Conservation (phyloP, 2,329 filamentous ascomycete species). For the Botrytis fragariae region DNA sequence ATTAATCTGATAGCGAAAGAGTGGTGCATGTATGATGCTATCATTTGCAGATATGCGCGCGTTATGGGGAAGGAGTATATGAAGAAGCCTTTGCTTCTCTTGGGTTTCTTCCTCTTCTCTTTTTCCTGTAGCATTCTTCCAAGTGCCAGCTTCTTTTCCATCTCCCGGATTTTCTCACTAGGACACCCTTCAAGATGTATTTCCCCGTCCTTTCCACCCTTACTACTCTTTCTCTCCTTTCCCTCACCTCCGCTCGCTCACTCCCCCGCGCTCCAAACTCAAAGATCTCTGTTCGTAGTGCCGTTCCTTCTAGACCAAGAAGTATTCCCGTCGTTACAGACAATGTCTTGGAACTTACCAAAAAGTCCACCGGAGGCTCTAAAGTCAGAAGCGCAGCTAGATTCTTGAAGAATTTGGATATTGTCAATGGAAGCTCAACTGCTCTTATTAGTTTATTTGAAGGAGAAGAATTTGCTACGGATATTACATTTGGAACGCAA, state of each 20-base stretch:
- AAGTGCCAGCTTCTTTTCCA: background rate
- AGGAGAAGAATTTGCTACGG: conserved; percentile 19
- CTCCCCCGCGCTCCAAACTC: background rate
- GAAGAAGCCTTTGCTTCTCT: background rate
- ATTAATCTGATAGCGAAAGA: background rate
- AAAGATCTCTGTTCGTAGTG: background rate
- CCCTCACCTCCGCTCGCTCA: background rate
- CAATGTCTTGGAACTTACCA: conserved; percentile 15
- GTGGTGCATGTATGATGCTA: background rate
- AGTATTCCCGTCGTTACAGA: conserved; percentile 7
- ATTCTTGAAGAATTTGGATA: conserved; percentile 3
- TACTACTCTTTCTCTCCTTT: conserved; percentile 1
- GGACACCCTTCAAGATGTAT: background rate
- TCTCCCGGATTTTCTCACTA: background rate
- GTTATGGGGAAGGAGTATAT: background rate
- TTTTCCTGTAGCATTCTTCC: background rate
- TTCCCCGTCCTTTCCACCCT: conserved; percentile 1
- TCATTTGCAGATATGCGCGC: background rate
- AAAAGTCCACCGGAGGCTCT: background rate
- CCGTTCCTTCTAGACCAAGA: background rate
- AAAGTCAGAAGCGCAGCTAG: conserved; percentile 11
- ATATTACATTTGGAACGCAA: conserved; percentile 37
- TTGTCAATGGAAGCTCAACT: conserved; percentile 8
- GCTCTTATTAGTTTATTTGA: conserved; percentile 2
- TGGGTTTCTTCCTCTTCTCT: background rate